Base-by-base conservation (phyloP, 441 rosid species). In the Gossypium schwendimanii region DNA sequence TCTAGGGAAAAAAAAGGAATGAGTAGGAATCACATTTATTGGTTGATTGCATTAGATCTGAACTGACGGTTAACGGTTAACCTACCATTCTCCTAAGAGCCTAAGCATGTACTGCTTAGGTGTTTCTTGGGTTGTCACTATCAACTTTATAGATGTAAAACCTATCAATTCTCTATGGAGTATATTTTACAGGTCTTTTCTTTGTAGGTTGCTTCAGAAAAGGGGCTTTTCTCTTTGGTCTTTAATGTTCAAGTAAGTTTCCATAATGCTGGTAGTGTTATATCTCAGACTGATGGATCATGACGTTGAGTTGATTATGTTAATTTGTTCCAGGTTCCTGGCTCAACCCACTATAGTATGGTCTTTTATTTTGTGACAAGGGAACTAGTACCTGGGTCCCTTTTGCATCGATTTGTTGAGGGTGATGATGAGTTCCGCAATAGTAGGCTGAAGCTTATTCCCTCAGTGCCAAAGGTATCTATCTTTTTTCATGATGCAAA, bases 381-480 rank as follows among this genome's bases (percentile, higher is more conserved):
- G 83, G 88, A 84, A 80, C 69, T 96, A 61, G 83, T 82, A 26
- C 84, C 90, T 10, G 96, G 99, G 47, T 93, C 98, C 15, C 97
- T 96, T 72, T 79, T 96, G 84, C 94, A 96, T 81, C 92, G 94
- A 7, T 93, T 96, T 84, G 93, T 96, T 71, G 97, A 93, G 81
- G 98, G 97, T 20, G 99, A 96, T 74, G 99, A 93, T 76, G 99
- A 96, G 77, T 96, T 96, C 78, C 92, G 97, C 54, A 96, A 96
- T 80, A 91, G 97, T 80, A 89, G 99, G 78, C 79, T 93, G 72
- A 95, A 95, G 88, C 97, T 93, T 78, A 90, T 95, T 77, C 97
- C 99, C 44, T 79, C 91, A 18, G 99, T 95, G 84, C 97, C 98
- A 44, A 93, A 93, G 97, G 98, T 93, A 78, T 74, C 20, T 75